Evolutionary conservation across 176 grass and related monocot species (phyloP).

Genomic region (Microstegium vimineum): DNA sequence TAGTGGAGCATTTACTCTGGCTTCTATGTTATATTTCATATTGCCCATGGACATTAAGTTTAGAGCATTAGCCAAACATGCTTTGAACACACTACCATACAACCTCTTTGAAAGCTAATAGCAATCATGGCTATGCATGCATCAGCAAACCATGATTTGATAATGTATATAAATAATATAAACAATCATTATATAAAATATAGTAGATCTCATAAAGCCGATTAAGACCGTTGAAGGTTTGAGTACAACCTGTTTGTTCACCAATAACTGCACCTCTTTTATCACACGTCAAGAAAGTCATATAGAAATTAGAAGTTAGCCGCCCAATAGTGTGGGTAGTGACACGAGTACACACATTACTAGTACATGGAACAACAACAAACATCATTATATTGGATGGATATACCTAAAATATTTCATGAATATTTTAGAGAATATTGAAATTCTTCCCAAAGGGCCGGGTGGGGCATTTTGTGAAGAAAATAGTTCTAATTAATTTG

Average conservation of each 20-base stretch:
- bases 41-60: background rate
- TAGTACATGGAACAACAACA: background rate
- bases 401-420: background rate
- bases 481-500: background rate
- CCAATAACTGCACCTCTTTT: background rate
- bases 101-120: background rate
- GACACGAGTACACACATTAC: background rate
- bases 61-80: background rate
- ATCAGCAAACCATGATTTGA: background rate
- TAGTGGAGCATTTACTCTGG: background rate
- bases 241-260: background rate
- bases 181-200: background rate
- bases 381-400: background rate
- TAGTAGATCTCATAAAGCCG: background rate
- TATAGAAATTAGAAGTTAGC: background rate
- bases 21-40: background rate
- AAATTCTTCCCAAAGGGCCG: background rate
- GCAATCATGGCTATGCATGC: background rate
- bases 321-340: background rate
- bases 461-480: background rate
- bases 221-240: background rate
- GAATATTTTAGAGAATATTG: background rate
- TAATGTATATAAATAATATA: background rate
- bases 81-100: background rate
- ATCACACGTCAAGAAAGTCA: constrained; percentile 1